Conservation (phyloP, 495 filamentous ascomycete genomes). For the Collariella sp. region DNA sequence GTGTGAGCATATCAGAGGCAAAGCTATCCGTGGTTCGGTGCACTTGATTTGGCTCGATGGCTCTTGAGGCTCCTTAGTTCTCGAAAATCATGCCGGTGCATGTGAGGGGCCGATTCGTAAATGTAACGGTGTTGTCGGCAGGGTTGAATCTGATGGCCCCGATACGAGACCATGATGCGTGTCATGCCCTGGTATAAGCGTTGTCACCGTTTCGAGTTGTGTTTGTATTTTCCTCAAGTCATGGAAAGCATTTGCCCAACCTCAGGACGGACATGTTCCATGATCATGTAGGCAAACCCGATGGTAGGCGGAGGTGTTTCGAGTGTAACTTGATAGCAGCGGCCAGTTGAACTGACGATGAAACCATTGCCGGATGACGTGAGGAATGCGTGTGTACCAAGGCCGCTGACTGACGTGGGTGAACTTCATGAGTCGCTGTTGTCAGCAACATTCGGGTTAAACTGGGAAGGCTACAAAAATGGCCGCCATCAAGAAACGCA, state of each 20-base stretch:
- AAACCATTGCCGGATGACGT: neutral
- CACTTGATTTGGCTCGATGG: slow-evolving; percentile 21
- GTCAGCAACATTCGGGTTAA: too few species aligned
- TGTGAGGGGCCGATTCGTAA: slow-evolving; percentile 30
- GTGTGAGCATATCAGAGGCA: slow-evolving; percentile 21
- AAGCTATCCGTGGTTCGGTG: slow-evolving; percentile 23
- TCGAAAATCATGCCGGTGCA: slow-evolving; percentile 24
- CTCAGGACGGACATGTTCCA: slow-evolving; percentile 15
- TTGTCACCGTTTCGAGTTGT: slow-evolving; percentile 14
- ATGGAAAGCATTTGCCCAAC: slow-evolving; percentile 31
- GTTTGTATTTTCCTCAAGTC: slow-evolving; percentile 18
- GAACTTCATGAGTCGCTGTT: neutral
- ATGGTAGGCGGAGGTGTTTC: neutral
- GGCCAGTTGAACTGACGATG: neutral
- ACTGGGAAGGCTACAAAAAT: neutral
- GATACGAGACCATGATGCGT: slow-evolving; percentile 32
- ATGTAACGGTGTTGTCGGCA: slow-evolving; percentile 18
- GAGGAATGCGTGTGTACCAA: neutral
- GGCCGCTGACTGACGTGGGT: neutral
- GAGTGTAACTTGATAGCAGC: neutral
- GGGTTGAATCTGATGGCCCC: slow-evolving; percentile 29
- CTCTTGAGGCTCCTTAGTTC: slow-evolving; percentile 27
- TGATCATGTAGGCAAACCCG: slow-evolving; percentile 18
- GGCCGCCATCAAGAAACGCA: neutral
- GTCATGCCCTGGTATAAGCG: slow-evolving; percentile 24